phyloP scores from a whole-genome alignment of 352 stramenopile genomes.

The Phytophthora pseudosyringae region DNA sequence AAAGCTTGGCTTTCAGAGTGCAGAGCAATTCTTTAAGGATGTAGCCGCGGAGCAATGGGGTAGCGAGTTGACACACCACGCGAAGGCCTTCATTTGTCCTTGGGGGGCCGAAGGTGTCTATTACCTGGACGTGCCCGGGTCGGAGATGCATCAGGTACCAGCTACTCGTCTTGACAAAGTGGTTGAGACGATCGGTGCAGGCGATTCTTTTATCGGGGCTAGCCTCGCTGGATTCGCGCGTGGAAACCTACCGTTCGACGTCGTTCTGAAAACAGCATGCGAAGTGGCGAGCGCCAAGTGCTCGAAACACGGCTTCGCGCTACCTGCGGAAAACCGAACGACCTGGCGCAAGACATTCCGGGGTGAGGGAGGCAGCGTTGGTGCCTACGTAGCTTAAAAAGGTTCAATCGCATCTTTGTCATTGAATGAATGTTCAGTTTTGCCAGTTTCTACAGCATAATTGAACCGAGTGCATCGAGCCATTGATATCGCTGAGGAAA shows the following conservation, averaged over 20 bases:
- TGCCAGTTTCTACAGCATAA: no score
- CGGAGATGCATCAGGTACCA: conserved; percentile 30
- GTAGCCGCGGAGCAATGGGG: conserved; percentile 19
- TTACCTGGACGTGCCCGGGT: conserved; percentile 37
- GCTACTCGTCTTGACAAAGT: conserved; percentile 36
- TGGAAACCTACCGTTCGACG: conserved; percentile 23
- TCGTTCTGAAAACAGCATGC: conserved; percentile 45
- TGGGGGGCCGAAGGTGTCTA: conserved; percentile 69
- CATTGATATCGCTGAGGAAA: no score
- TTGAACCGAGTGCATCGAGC: no score
- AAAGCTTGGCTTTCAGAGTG: conserved; percentile 49
- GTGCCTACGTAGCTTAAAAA: conserved; percentile 11
- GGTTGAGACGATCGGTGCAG: conserved; percentile 70
- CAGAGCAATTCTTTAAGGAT: conserved; percentile 44
- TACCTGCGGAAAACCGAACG: conserved; percentile 17
- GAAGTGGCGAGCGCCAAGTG: conserved; percentile 65
- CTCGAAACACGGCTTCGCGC: conserved; percentile 48
- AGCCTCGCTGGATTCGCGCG: conserved; percentile 49
- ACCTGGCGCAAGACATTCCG: conserved; percentile 4
- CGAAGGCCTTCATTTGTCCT: conserved; percentile 58
- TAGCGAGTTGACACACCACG: conserved; percentile 7
- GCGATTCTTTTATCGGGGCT: conserved; percentile 74
- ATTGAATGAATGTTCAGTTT: no score
- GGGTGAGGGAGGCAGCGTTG: background rate
- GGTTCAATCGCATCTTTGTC: no score